Base-by-base conservation (phyloP, 805 yeast genomes). In the Schizosaccharomyces octosporus region DNA sequence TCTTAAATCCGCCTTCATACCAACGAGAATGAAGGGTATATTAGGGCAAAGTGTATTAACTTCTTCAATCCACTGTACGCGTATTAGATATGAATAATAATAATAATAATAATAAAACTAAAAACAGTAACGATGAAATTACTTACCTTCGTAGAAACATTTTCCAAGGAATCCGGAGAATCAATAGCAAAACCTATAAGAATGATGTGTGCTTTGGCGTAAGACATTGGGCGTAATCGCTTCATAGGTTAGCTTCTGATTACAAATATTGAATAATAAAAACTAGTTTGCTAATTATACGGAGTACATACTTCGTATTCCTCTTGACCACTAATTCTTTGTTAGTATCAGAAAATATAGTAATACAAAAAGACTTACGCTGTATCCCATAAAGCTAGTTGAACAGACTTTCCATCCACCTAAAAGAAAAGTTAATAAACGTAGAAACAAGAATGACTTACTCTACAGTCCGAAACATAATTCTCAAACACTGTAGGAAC, bases 401-500 rank as follows among this genome's bases (percentile, higher is more conserved):
- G 84, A 3, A 88, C 95, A 17, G 93, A 84, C 66, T 87, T 88
- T 3, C 96, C 96, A 68, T 88, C 97, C 21, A 51, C 57, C 57
- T 51, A 2, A 7, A 6, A n/a, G 31, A 21, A 29, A 9, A 17
- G 32, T 21, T 51, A 51, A 9, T 17, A 51, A 17, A 24, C 1
- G 2, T 51, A 11, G 7, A 17, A 51, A 29, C 15, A 24, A 9
- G 9, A 24, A 3, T 45, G 4, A 51, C 57, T 2, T 51, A 89
- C 94, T 63, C 95, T 75, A 71, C 96, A 88, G 67, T 87, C 95
- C 0, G 95, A 87, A 17, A 88, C 95, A 70, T 89, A 87, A 71
- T 89, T 88, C 67, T 88, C 97, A 70, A 89, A 88, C 5, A 88
- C 95, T 0, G 97, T 88, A 2, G 97, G 97, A 66, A 86, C 94